Conservation (phyloP, 2,329 filamentous ascomycete species). For the Amauroascus niger region DNA sequence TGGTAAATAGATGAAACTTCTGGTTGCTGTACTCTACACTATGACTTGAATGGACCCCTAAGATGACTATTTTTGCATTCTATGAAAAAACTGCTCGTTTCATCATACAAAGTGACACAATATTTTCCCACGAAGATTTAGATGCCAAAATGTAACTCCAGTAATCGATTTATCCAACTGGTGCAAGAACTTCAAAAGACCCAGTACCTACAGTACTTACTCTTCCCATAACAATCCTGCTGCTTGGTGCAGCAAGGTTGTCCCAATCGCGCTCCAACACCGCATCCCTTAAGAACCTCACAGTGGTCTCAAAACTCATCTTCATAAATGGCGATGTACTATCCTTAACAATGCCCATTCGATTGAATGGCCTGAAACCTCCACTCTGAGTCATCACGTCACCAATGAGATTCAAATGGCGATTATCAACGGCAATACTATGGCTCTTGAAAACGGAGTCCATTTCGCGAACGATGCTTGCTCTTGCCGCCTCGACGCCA, state of each 20-base stretch:
- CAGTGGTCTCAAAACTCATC: constrained; percentile 98
- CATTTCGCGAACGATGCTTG: constrained; percentile 78
- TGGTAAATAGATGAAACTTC: not conserved
- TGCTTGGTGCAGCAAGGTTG: constrained; percentile 73
- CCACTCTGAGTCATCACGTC: constrained; percentile 97
- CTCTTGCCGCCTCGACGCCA: constrained; percentile 85
- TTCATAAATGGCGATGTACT: constrained; percentile 90
- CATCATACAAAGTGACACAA: not conserved
- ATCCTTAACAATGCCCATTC: constrained; percentile 68
- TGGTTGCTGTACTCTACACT: not conserved
- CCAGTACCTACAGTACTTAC: constrained; percentile 80
- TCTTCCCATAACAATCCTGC: constrained; percentile 77
- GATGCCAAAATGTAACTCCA: not conserved
- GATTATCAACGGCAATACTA: constrained; percentile 82
- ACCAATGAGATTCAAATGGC: constrained; percentile 89
- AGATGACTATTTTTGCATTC: constrained; percentile 12
- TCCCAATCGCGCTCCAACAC: constrained; percentile 86
- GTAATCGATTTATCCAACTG: constrained; percentile 31
- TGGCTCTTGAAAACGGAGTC: constrained; percentile 77
- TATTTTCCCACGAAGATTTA: not conserved
- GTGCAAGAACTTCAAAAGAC: constrained; percentile 72
- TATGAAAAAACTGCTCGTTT: not conserved
- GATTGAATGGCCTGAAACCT: constrained; percentile 82
- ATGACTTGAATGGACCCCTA: no score
- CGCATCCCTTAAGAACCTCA: constrained; percentile 86